Conservation (phyloP, 371 early-diverging fungal genomes). For the Apophysomyces variabilis region DNA sequence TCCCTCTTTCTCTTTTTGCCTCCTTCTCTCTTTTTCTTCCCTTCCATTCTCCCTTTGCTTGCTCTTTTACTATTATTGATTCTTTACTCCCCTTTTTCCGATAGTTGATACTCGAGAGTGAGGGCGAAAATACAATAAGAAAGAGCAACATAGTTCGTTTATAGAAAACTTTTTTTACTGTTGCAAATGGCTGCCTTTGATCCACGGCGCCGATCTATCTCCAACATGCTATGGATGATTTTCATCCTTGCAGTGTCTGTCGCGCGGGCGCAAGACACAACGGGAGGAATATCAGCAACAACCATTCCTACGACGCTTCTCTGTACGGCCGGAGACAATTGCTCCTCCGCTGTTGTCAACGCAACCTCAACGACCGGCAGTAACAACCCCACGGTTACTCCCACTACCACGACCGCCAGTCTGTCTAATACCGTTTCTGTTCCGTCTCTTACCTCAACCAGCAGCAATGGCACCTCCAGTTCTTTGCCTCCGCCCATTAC, state of each 20-base stretch:
- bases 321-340: background rate
- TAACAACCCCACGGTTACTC: background rate
- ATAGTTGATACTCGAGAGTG: background rate
- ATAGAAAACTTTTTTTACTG: background rate
- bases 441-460: background rate
- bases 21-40: background rate
- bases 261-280: constrained; percentile 9
- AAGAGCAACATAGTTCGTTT: background rate
- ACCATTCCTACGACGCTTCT: background rate
- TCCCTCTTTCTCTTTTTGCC: no score
- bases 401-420: background rate
- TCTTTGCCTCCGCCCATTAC: background rate
- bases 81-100: background rate
- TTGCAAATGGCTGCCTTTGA: constrained; percentile 7
- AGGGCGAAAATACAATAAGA: background rate
- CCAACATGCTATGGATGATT: background rate
- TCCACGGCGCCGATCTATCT: constrained; percentile 8
- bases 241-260: constrained; percentile 2
- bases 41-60: background rate
- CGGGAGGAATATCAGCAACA: background rate
- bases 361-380: background rate
- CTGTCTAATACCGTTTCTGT: background rate
- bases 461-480: background rate
- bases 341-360: background rate
- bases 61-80: no score